These are phyloP conservation scores for Penicillium sp. DNA, from an alignment of 2,329 filamentous ascomycete genomes.

Conservation along the genomic window DNA sequence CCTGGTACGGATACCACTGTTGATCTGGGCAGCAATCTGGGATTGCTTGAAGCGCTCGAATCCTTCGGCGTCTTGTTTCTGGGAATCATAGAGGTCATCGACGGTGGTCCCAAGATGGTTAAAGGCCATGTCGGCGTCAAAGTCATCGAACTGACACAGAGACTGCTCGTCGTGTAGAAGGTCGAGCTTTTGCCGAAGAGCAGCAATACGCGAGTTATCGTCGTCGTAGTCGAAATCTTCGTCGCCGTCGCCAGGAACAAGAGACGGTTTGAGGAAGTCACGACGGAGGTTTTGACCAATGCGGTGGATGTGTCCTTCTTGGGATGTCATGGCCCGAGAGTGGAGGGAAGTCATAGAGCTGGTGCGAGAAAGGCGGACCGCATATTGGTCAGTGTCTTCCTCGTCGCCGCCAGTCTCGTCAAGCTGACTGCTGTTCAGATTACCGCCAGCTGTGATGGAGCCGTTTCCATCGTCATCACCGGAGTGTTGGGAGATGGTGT, in stretches of 20 bases:
- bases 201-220: conserved; percentile 47
- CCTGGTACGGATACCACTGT: conserved; percentile 32
- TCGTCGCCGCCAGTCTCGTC: conserved; percentile 39
- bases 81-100: conserved; percentile 44
- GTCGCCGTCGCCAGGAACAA: conserved; percentile 39
- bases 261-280: conserved; percentile 56
- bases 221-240: conserved; percentile 15
- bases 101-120: conserved; percentile 46
- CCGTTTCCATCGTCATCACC: conserved; percentile 31
- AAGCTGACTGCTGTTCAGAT: conserved; percentile 26
- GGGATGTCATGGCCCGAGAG: conserved; percentile 61
- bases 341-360: conserved; percentile 68
- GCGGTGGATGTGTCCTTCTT: conserved; percentile 69
- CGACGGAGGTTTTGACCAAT: conserved; percentile 65
- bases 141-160: conserved; percentile 38
- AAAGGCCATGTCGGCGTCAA: conserved; percentile 42
- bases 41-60: conserved; percentile 46
- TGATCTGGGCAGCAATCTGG: conserved; percentile 48
- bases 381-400: conserved; percentile 44
- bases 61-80: conserved; percentile 44
- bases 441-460: conserved; percentile 33
- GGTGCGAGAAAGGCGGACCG: conserved; percentile 55
- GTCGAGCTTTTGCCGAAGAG: conserved; percentile 45
- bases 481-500: conserved; percentile 36
- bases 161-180: conserved; percentile 44